A percentile compares a stretch with the other conserved stretches of the same genome.
Evolutionary conservation across 2,329 filamentous ascomycete genomes (phyloP).

Genomic region (Graphilbum ipis-grandicollis): DNA sequence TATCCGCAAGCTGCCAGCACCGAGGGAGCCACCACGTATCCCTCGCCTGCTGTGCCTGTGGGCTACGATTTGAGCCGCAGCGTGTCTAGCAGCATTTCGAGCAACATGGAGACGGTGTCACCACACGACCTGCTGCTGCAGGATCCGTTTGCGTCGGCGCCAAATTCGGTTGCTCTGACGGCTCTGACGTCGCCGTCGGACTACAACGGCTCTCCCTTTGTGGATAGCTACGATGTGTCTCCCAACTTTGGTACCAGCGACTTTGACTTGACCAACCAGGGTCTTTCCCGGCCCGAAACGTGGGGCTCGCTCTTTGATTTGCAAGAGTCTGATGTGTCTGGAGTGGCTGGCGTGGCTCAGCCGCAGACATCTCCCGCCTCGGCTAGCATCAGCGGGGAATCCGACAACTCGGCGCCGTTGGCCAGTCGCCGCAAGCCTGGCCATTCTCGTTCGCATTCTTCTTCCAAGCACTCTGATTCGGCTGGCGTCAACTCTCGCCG

Average conservation of each 20-base stretch:
- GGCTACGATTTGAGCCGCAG: slow-evolving; percentile 33
- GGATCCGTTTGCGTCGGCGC: slow-evolving; percentile 55
- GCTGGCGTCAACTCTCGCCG: slow-evolving; percentile 57
- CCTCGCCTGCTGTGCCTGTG: slow-evolving; percentile 32
- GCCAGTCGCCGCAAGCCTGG: slow-evolving; percentile 29
- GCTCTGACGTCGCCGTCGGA: slow-evolving; percentile 73
- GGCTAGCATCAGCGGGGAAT: slow-evolving; percentile 9
- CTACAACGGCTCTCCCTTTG: slow-evolving; percentile 60
- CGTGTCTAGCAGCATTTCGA: slow-evolving; percentile 25
- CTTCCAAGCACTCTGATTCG: slow-evolving; percentile 45
- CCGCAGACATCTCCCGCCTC: slow-evolving; percentile 11
- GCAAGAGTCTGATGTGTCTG: slow-evolving; percentile 13
- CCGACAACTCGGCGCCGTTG: slow-evolving; percentile 22
- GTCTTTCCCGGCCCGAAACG: slow-evolving; percentile 27
- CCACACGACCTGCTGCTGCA: slow-evolving; percentile 64
- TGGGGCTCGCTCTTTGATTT: slow-evolving; percentile 65
- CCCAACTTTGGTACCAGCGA: slow-evolving; percentile 53
- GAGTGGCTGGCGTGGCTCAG: slow-evolving; percentile 12
- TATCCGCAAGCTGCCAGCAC: slow-evolving; percentile 31
- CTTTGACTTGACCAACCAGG: no score
- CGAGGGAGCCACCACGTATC: slow-evolving; percentile 35
- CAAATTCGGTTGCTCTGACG: slow-evolving; percentile 67
- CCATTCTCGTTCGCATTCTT: slow-evolving; percentile 20
- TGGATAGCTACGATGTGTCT: slow-evolving; percentile 60
- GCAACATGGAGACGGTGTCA: slow-evolving; percentile 57